phyloP scores from a whole-genome alignment of 176 grass and related monocot genomes.

The Zoysia pacifica region DNA sequence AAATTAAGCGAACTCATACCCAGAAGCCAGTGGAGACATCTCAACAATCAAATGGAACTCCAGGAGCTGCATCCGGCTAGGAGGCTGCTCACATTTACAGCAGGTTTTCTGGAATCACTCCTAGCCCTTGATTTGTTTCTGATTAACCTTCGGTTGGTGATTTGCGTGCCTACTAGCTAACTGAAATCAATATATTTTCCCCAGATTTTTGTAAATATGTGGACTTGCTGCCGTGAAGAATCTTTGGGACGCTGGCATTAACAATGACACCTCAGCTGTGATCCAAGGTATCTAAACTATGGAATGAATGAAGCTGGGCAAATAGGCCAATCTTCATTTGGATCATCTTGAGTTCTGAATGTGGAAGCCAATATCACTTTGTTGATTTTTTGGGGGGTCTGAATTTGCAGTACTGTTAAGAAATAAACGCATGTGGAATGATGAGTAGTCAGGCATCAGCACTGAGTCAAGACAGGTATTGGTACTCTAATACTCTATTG shows the following conservation, averaged over 20 bases:
- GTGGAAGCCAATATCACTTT: conserved; percentile 1
- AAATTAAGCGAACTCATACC: conserved; percentile 66
- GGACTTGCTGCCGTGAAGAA: conserved; percentile 2
- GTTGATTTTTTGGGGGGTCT: background rate
- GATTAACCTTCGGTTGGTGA: background rate
- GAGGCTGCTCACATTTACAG: background rate
- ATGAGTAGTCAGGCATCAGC: background rate
- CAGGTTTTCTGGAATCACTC: conserved; percentile 24
- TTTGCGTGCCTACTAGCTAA: background rate
- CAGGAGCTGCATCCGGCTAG: conserved; percentile 56
- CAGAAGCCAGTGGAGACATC: conserved; percentile 63
- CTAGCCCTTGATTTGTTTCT: background rate
- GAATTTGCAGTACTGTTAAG: no score
- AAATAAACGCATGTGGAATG: background rate
- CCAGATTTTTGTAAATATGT: conserved; percentile 39
- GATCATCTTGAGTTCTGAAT: background rate
- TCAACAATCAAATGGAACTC: conserved; percentile 55
- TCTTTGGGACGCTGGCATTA: background rate
- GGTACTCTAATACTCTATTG: no score
- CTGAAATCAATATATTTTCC: background rate
- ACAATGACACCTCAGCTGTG: background rate
- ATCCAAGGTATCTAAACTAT: background rate
- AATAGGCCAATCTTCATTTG: conserved; percentile 1
- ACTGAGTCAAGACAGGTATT: background rate
- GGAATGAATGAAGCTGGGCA: background rate